phyloP scores from a whole-genome alignment of 441 rosid genomes.

The Omphalea diandra region DNA sequence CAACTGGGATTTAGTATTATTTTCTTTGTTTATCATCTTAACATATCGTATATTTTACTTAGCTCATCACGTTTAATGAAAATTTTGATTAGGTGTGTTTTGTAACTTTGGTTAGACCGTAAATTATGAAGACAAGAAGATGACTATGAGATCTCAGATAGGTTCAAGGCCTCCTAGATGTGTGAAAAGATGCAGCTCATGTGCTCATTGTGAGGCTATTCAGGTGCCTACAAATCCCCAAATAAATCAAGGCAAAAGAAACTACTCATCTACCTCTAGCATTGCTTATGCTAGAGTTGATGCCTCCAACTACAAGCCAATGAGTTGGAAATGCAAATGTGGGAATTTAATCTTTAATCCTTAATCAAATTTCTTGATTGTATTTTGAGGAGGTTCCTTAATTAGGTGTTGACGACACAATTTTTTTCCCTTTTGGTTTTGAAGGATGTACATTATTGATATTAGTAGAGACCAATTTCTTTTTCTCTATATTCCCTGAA shows the following conservation, averaged over 20 bases:
- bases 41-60: no score
- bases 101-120: conserved; percentile 15
- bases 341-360: conserved; percentile 37
- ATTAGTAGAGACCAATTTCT: no score
- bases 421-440: no score
- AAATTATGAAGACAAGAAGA: conserved; percentile 19
- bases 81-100: neutral
- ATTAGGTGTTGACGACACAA: no score
- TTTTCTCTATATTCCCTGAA: no score
- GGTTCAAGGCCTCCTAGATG: conserved; percentile 37
- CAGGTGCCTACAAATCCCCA: conserved; percentile 38
- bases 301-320: conserved; percentile 33
- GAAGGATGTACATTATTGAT: neutral
- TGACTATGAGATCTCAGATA: conserved; percentile 27
- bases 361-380: neutral
- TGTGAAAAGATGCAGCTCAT: conserved; percentile 30
- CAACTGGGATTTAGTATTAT: neutral
- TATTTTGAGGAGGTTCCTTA: neutral
- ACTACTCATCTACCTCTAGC: neutral
- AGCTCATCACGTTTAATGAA: no score
- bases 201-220: conserved; percentile 35
- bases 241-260: conserved; percentile 15
- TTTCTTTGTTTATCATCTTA: neutral
- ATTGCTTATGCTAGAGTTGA: conserved; percentile 30
- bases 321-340: conserved; percentile 42